Percentiles rank a stretch among this genome's conserved stretches.
These are phyloP conservation scores for Hygrophorus pudorinus DNA, from an alignment of 768 basidiomycete species.

Conservation along the genomic window DNA sequence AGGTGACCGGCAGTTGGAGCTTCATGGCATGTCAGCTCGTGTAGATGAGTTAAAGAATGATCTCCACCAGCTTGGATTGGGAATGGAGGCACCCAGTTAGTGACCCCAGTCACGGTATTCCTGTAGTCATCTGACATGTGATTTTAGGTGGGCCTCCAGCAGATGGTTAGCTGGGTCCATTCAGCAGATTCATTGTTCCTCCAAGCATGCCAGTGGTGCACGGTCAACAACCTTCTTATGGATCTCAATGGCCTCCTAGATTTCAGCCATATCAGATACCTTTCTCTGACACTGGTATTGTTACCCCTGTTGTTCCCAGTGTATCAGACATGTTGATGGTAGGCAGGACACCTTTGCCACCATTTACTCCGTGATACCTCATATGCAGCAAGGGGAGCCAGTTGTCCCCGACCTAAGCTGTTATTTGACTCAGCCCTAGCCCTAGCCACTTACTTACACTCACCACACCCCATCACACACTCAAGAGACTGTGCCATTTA, in stretches of 20 bases:
- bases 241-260: constrained; percentile 1
- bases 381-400: constrained; percentile 1
- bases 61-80: constrained; percentile 24
- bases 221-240: background rate
- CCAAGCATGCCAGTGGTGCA: background rate
- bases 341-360: constrained; percentile 8
- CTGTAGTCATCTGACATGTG: no score
- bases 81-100: constrained; percentile 21
- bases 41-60: constrained; percentile 40
- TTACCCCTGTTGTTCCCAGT: constrained; percentile 10
- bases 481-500: constrained; percentile 7
- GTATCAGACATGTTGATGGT: background rate
- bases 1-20: constrained; percentile 64
- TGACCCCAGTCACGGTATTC: background rate
- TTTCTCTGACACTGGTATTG: constrained; percentile 3
- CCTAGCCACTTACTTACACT: background rate
- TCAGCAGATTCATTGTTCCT: background rate
- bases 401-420: constrained; percentile 19
- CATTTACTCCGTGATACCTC: constrained; percentile 28
- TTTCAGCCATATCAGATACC: constrained; percentile 5
- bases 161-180: background rate
- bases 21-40: constrained; percentile 54
- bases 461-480: background rate
- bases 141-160: background rate
- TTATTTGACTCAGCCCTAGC: constrained; percentile 11